Base-by-base conservation (phyloP, 2,329 filamentous ascomycete genomes). In the Fusarium continuum region DNA sequence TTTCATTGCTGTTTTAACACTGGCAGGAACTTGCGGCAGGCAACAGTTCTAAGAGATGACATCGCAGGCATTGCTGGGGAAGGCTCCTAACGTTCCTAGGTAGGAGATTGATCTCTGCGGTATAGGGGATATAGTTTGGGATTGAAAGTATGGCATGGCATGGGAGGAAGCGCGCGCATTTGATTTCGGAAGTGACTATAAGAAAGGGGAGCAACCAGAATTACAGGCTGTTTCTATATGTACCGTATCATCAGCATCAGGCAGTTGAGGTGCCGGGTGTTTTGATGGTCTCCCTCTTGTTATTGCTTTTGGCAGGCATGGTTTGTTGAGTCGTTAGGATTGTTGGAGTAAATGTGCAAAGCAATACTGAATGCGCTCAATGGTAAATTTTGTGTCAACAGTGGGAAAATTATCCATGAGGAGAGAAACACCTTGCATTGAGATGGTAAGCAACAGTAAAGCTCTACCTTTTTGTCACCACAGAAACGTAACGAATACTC, bases 271-370 rank as follows among this genome's bases (percentile, higher is more conserved):
- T 60, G 55, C 61, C 44, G 45, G 59, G 50, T 67, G 64, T 55
- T 64, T 71, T 57, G 53, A 56, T 56, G 57, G 48, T 52, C 62
- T 53, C 55, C 55, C 56, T 64, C 61, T 61, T 67, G 54, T 67
- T 64, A 58, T 61, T 68, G 45, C 69, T 65, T 70, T 67, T 70
- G 70, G 61, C 64, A 71, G 70, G 61, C 64, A 71, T 67, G 71
- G 61, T 66, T 71, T 61, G 49, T 61, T 45, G 55, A 71, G 61
- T 69, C 63, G 61, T 61, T 55, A 55, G 60, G 68, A 56, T 63
- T 63, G 56, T 61, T 67, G 61, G 62, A 56, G 61, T 68, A 68
- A 71, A 67, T 69, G 43, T 69, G 67, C 40, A 55, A 70, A 64
- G 32, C 35, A 54, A 53, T 17, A 32, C 29, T 29, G 4, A 26